A percentile compares a stretch with the other conserved stretches of the same genome.
Evolutionary conservation across 23 red algal species (phyloP).

Genomic region (Agarophyton chilense): DNA sequence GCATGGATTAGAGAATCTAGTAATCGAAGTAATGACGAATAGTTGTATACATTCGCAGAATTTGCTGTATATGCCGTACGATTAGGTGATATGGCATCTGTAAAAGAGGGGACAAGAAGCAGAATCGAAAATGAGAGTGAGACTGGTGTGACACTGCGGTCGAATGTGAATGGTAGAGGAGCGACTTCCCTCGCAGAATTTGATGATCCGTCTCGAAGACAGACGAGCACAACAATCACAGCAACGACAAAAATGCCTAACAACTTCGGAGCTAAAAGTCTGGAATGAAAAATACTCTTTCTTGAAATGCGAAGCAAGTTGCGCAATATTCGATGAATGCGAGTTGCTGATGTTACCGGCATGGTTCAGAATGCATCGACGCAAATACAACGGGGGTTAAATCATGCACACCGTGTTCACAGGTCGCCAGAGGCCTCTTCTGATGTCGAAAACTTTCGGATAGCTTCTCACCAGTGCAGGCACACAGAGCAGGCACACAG

Average conservation of each 20-base stretch:
- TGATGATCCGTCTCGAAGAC: not conserved
- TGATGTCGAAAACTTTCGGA: too few species aligned
- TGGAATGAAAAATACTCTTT: constrained; percentile 1
- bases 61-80: not conserved
- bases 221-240: constrained; percentile 2
- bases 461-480: too few species aligned
- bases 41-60: constrained; percentile 22
- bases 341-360: not conserved
- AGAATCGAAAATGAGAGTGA: constrained; percentile 15
- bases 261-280: not conserved
- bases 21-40: constrained; percentile 5
- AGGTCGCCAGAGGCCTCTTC: too few species aligned
- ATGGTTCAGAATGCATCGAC: too few species aligned
- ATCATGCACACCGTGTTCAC: too few species aligned
- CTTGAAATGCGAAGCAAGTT: constrained; percentile 34
- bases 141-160: not conserved
- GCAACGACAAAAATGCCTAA: not conserved
- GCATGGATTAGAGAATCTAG: constrained; percentile 38
- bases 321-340: constrained; percentile 21
- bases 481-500: too few species aligned
- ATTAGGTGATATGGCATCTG: not conserved
- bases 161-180: constrained; percentile 11
- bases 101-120: constrained; percentile 48
- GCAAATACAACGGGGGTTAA: too few species aligned
- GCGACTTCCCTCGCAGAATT: not conserved